A percentile compares a stretch with the other conserved stretches of the same genome.
phyloP scores from a whole-genome alignment of 164 flowering plant species.

The Echeveria elegans region DNA sequence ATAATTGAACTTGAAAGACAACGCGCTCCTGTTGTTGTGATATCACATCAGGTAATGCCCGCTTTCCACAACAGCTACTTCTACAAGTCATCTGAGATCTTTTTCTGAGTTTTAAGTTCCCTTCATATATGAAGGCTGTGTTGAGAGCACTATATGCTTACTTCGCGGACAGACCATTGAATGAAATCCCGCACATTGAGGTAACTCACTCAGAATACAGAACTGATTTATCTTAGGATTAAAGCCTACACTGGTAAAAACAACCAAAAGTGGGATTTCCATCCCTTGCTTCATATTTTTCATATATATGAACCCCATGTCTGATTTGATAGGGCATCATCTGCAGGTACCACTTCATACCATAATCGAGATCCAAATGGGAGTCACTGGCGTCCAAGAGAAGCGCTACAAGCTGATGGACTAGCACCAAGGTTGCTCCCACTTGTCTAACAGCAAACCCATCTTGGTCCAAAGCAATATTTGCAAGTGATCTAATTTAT shows the following conservation, averaged over 20 bases:
- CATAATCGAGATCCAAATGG: conserved; percentile 98
- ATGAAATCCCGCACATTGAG: conserved; percentile 96
- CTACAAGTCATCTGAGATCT: background rate
- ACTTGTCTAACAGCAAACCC: background rate
- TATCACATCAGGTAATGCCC: conserved; percentile 71
- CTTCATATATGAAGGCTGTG: conserved; percentile 60
- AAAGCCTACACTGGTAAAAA: too few species aligned
- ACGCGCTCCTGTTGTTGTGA: conserved; percentile 92
- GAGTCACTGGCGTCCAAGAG: conserved; percentile 93
- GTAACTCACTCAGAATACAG: conserved; percentile 24
- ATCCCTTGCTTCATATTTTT: background rate
- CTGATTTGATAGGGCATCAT: background rate
- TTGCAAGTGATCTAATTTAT: background rate
- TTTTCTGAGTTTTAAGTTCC: background rate
- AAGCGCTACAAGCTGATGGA: conserved; percentile 98
- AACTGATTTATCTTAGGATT: background rate
- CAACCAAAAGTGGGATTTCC: background rate
- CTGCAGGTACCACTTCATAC: conserved; percentile 91
- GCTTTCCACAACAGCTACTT: conserved; percentile 19
- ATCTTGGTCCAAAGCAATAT: background rate
- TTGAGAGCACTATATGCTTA: conserved; percentile 95
- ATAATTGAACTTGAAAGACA: conserved; percentile 98
- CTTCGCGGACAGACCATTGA: conserved; percentile 93
- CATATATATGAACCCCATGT: background rate
- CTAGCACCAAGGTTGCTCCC: conserved; percentile 10